Evolutionary conservation across 345 rosid species (phyloP).

Genomic region (Eutrema heterophyllum): DNA sequence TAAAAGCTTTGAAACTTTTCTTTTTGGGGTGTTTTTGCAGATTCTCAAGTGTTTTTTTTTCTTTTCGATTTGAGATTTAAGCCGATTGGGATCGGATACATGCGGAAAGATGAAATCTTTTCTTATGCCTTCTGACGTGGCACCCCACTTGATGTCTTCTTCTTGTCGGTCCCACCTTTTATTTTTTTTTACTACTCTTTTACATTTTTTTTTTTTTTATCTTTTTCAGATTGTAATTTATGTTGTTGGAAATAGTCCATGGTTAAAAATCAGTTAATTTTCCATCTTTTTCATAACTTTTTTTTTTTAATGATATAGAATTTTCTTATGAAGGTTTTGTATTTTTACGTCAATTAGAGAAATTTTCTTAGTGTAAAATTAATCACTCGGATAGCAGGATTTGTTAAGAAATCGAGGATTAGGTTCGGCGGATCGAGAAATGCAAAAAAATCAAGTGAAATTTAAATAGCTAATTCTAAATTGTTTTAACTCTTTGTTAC

Average conservation of each 20-base stretch:
- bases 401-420: background rate
- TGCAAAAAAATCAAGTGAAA: conserved; percentile 3
- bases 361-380: background rate
- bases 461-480: background rate
- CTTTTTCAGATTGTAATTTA: background rate
- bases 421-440: conserved; percentile 21
- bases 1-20: conserved; percentile 21
- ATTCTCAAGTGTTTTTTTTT: conserved; percentile 11
- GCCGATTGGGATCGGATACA: conserved; percentile 28
- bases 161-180: conserved; percentile 27
- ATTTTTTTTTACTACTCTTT: background rate
- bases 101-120: conserved; percentile 28
- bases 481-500: background rate
- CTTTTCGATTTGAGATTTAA: conserved; percentile 11
- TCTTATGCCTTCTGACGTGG: conserved; percentile 32
- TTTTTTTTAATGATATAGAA: background rate
- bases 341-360: background rate
- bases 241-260: background rate
- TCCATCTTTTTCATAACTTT: background rate
- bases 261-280: background rate
- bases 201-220: background rate
- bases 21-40: conserved; percentile 3
- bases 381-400: too few relatives aligned
- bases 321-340: background rate
- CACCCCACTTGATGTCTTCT: conserved; percentile 31